A percentile compares a stretch with the other conserved stretches of the same genome.
Conservation (phyloP, 805 yeast species). For the Pichia scutulata region DNA sequence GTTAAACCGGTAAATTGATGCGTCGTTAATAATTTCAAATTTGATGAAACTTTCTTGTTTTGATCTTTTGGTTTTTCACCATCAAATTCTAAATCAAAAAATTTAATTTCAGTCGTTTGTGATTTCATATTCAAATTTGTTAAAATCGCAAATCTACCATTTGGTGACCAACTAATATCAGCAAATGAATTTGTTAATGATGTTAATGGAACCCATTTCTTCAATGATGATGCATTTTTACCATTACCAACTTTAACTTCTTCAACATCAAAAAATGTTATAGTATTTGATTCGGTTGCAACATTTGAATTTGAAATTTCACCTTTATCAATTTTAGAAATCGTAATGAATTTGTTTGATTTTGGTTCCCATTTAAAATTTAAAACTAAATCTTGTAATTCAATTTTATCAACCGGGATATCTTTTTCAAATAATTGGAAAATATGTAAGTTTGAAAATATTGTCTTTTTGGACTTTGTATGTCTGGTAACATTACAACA, state of each 20-base stretch:
- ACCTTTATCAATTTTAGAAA: constrained; percentile 50
- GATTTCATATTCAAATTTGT: constrained; percentile 34
- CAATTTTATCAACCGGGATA: constrained; percentile 91
- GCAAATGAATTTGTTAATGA: constrained; percentile 52
- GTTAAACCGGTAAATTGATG: constrained; percentile 73
- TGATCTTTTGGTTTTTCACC: constrained; percentile 43
- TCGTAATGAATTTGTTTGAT: constrained; percentile 76
- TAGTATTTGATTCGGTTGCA: constrained; percentile 53
- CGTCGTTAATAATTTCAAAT: constrained; percentile 52
- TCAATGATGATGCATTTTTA: constrained; percentile 14
- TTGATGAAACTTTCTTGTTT: constrained; percentile 44
- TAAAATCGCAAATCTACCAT: constrained; percentile 73
- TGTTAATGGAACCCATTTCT: constrained; percentile 44
- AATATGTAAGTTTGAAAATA: constrained; percentile 86
- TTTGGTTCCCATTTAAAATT: constrained; percentile 96
- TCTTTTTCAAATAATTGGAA: constrained; percentile 82
- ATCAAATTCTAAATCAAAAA: constrained; percentile 79
- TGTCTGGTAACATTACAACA: constrained; percentile 96
- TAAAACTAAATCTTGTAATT: constrained; percentile 79
- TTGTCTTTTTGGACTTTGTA: constrained; percentile 88
- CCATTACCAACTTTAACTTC: constrained; percentile 35
- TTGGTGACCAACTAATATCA: constrained; percentile 75
- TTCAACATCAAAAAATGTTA: constrained; percentile 81
- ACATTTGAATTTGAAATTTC: constrained; percentile 40
- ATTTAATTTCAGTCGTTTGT: constrained; percentile 56